Evolutionary conservation across 495 filamentous ascomycete genomes (phyloP).

Genomic region (Pseudoneurospora amorphoporcata): DNA sequence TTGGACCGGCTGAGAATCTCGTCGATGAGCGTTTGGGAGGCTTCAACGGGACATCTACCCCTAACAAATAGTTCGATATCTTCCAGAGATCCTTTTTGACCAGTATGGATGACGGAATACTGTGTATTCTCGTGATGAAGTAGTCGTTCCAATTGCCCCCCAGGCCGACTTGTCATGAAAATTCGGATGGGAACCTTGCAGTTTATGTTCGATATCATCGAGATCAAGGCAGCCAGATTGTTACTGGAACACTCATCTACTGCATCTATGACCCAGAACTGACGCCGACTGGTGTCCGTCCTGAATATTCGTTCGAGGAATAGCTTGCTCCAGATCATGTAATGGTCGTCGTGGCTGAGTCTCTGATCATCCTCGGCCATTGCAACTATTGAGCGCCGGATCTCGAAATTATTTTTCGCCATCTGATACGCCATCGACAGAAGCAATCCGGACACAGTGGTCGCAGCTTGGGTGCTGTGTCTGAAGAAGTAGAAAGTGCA

Average conservation of each 20-base stretch:
- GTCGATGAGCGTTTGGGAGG: neutral
- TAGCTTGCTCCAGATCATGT: constrained; percentile 15
- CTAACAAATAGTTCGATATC: constrained; percentile 7
- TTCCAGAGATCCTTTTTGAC: neutral
- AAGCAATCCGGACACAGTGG: constrained; percentile 5
- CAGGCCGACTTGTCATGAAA: constrained; percentile 23
- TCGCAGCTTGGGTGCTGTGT: constrained; percentile 3
- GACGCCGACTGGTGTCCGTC: constrained; percentile 7
- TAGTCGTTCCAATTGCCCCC: constrained; percentile 5
- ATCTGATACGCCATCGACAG: constrained; percentile 19
- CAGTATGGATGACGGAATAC: constrained; percentile 1
- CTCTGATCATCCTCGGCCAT: constrained; percentile 11
- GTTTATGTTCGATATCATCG: constrained; percentile 19
- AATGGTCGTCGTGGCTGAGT: constrained; percentile 12
- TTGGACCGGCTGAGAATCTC: constrained; percentile 9
- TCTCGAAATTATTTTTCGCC: constrained; percentile 13
- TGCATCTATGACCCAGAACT: constrained; percentile 21
- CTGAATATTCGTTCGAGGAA: constrained; percentile 16
- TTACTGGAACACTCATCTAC: constrained; percentile 12
- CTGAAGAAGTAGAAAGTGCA: constrained; percentile 16
- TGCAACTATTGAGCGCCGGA: constrained; percentile 11
- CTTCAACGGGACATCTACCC: neutral
- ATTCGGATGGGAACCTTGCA: constrained; percentile 17
- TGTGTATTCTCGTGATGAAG: constrained; percentile 1
- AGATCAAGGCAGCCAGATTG: constrained; percentile 8